Percentiles rank a stretch among this genome's conserved stretches.
These are phyloP conservation scores for Prunus persica DNA, from an alignment of 306 rosid genomes.

Conservation along the genomic window DNA sequence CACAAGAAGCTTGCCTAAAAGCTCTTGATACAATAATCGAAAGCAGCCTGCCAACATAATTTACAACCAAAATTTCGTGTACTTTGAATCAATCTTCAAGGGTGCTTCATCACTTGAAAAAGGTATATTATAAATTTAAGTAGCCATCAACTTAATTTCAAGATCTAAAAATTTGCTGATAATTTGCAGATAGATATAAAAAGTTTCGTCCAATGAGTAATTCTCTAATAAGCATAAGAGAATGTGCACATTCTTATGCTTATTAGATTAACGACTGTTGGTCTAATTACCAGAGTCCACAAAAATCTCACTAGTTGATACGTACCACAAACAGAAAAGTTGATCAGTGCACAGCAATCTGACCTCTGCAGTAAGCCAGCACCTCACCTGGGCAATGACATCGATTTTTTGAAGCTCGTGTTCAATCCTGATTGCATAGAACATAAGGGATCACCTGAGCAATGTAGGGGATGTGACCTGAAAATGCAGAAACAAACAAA, in stretches of 20 bases:
- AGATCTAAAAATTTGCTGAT: neutral
- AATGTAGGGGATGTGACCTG: neutral
- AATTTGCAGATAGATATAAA: neutral
- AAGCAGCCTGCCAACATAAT: neutral
- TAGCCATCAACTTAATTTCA: neutral
- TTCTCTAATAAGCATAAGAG: neutral
- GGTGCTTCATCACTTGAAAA: neutral
- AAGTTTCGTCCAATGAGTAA: neutral
- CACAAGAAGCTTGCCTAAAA: neutral
- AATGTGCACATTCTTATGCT: neutral
- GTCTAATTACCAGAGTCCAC: neutral
- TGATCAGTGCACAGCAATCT: neutral
- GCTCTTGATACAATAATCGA: neutral
- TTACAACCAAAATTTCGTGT: neutral
- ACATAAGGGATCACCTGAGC: neutral
- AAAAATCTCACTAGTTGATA: neutral
- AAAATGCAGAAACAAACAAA: slow-evolving; percentile 8
- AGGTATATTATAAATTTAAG: neutral
- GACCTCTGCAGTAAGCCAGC: neutral
- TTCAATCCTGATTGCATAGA: neutral
- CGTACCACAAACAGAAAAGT: neutral
- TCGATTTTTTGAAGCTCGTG: neutral
- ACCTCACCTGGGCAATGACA: neutral
- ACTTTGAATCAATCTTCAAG: neutral
- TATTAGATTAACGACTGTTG: neutral